Conservation (phyloP, 2,329 filamentous ascomycete species). For the Phaeosphaeria sp. region DNA sequence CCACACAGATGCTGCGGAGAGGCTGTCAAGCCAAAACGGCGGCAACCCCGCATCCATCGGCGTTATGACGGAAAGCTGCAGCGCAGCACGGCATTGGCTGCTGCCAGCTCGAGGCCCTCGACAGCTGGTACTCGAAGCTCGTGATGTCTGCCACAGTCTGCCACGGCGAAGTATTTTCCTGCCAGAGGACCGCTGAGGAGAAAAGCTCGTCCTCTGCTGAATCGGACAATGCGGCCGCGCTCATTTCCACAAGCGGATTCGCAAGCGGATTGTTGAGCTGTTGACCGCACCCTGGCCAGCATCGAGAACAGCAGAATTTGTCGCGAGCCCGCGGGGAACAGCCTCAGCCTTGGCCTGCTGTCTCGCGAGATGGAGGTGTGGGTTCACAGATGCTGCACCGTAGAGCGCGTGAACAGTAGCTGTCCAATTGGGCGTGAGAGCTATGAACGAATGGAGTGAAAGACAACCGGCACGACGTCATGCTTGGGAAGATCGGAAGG, state of each 20-base stretch:
- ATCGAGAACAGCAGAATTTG: constrained; percentile 10
- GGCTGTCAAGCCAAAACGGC: constrained; percentile 17
- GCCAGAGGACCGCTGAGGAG: neutral
- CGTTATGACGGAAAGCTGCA: constrained; percentile 24
- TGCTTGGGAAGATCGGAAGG: constrained; percentile 1
- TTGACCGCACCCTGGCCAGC: constrained; percentile 28
- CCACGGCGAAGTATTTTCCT: neutral
- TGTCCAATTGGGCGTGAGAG: neutral
- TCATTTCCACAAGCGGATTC: constrained; percentile 28
- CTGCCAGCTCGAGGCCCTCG: neutral
- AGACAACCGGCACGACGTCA: constrained; percentile 24
- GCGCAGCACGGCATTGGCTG: constrained; percentile 15
- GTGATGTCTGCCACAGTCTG: neutral
- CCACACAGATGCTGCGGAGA: constrained; percentile 10
- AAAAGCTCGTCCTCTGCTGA: constrained; percentile 7
- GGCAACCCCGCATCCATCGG: constrained; percentile 26
- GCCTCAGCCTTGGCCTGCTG: constrained; percentile 16
- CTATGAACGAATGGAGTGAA: constrained; percentile 1
- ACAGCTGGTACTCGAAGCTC: neutral
- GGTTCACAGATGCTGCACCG: constrained; percentile 6
- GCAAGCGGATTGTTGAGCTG: constrained; percentile 33
- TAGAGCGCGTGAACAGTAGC: constrained; percentile 7
- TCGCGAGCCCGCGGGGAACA: constrained; percentile 8
- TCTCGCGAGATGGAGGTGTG: constrained; percentile 8
- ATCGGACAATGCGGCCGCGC: constrained; percentile 25